A percentile compares a stretch with the other conserved stretches of the same genome.
These are phyloP conservation scores for Diaporthe destruens DNA, from an alignment of 2,329 filamentous ascomycete species.

Conservation along the genomic window DNA sequence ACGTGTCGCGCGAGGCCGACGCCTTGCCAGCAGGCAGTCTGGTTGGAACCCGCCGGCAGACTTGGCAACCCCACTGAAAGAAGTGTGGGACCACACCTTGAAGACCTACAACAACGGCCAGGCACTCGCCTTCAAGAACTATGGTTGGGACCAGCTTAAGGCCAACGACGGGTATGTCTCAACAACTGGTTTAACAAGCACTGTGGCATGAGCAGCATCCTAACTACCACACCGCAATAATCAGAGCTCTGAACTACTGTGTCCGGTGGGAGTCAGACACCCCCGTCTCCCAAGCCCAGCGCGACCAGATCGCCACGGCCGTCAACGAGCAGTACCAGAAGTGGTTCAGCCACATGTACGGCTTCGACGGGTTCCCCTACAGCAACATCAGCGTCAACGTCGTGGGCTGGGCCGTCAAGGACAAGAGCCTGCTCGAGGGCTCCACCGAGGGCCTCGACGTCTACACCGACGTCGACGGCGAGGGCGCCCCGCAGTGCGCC, in stretches of 20 bases:
- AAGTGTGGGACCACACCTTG: conserved; percentile 26
- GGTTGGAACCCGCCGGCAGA: conserved; percentile 8
- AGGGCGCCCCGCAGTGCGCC: conserved; percentile 57
- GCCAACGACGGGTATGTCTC: conserved; percentile 6
- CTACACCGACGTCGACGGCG: conserved; percentile 56
- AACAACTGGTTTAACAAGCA: too few species aligned
- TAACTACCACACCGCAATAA: too few species aligned
- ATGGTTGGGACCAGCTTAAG: conserved; percentile 20
- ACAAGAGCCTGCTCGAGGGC: conserved; percentile 6
- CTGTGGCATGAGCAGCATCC: too few species aligned
- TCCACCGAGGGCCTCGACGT: conserved; percentile 50
- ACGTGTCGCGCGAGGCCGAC: background rate
- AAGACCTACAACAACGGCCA: conserved; percentile 19
- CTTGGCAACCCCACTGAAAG: conserved; percentile 2
- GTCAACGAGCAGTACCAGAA: conserved; percentile 26
- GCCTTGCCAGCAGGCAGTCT: conserved; percentile 10
- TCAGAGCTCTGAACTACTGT: conserved; percentile 52
- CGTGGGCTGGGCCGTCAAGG: conserved; percentile 24
- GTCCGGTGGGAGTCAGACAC: conserved; percentile 59
- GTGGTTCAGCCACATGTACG: conserved; percentile 2
- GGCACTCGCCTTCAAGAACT: background rate
- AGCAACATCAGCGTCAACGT: conserved; percentile 29
- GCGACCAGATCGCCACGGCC: conserved; percentile 52
- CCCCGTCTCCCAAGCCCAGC: conserved; percentile 54
- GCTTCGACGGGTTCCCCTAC: conserved; percentile 21